Conservation (phyloP, 1,284 basidiomycete species). For the Cystobasidiaceae sp. region DNA sequence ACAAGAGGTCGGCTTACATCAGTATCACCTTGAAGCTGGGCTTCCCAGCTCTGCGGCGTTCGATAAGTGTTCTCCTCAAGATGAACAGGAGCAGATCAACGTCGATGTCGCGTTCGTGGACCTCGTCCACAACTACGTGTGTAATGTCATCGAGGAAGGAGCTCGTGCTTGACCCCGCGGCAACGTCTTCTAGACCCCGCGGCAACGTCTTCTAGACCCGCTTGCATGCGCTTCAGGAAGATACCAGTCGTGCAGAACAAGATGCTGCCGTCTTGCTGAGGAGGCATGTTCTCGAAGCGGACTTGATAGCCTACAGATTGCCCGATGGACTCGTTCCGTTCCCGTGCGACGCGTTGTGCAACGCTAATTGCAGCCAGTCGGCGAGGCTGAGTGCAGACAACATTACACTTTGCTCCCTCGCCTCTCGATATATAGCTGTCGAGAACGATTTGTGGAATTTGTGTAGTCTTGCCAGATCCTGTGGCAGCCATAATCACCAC, state of each 20-base stretch:
- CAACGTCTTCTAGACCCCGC: constrained; percentile 83
- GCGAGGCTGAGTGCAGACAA: constrained; percentile 85
- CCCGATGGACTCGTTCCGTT: constrained; percentile 70
- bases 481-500: constrained; percentile 61
- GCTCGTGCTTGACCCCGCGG: constrained; percentile 74
- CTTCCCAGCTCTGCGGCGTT: constrained; percentile 62
- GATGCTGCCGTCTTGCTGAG: constrained; percentile 77
- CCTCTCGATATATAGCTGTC: constrained; percentile 66
- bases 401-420: constrained; percentile 64
- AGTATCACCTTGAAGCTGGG: constrained; percentile 64
- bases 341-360: constrained; percentile 79
- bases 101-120: constrained; percentile 66
- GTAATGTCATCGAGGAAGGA: constrained; percentile 67
- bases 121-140: constrained; percentile 90
- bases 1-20: constrained; percentile 59
- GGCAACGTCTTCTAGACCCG: constrained; percentile 84
- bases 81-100: constrained; percentile 83
- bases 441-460: constrained; percentile 48
- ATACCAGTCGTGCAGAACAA: constrained; percentile 92
- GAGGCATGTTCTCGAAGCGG: constrained; percentile 77
- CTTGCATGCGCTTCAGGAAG: constrained; percentile 70
- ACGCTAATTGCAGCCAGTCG: constrained; percentile 85
- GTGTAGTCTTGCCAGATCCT: constrained; percentile 86
- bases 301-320: constrained; percentile 83
- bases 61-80: constrained; percentile 74